A percentile compares a stretch with the other conserved stretches of the same genome.
These are phyloP conservation scores for Ceratocystiopsis brevicomis DNA, from an alignment of 2,329 filamentous ascomycete species.

Conservation along the genomic window DNA sequence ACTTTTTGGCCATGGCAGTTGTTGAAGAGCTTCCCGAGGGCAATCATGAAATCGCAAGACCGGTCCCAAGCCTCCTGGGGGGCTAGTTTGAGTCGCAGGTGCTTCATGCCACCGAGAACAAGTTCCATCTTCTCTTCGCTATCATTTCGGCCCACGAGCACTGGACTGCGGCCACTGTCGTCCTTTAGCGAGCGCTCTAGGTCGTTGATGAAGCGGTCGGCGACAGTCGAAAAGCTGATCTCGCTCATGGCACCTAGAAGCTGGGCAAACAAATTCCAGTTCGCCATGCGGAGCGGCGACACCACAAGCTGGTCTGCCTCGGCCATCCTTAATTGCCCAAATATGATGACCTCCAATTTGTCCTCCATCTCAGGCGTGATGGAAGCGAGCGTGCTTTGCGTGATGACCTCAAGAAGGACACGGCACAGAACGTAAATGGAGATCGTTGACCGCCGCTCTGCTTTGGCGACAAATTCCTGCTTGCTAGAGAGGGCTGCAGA, in stretches of 20 bases:
- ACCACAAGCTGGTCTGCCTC: conserved; percentile 63
- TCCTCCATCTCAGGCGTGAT: conserved; percentile 87
- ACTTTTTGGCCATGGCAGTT: conserved; percentile 73
- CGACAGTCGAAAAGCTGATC: conserved; percentile 71
- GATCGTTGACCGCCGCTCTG: conserved; percentile 77
- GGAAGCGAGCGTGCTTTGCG: conserved; percentile 63
- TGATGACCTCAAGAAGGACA: conserved; percentile 83
- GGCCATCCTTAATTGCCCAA: conserved; percentile 78
- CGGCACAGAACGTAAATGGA: conserved; percentile 93
- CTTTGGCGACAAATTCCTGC: conserved; percentile 57
- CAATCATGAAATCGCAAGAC: conserved; percentile 75
- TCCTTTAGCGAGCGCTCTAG: conserved; percentile 63
- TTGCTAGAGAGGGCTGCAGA: conserved; percentile 26
- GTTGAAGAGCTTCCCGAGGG: conserved; percentile 63
- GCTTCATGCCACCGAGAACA: conserved; percentile 78
- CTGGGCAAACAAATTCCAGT: conserved; percentile 89
- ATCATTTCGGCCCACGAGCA: conserved; percentile 37
- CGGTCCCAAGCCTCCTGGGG: conserved; percentile 63
- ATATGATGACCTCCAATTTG: conserved; percentile 87
- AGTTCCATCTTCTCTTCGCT: conserved; percentile 70
- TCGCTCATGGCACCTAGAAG: conserved; percentile 92
- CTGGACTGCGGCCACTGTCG: conserved; percentile 48
- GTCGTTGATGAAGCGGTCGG: conserved; percentile 63
- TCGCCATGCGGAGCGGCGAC: conserved; percentile 72
- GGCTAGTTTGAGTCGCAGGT: conserved; percentile 57